phyloP scores from a whole-genome alignment of 2,329 filamentous ascomycete species.

The Amesomyces nigricolor region DNA sequence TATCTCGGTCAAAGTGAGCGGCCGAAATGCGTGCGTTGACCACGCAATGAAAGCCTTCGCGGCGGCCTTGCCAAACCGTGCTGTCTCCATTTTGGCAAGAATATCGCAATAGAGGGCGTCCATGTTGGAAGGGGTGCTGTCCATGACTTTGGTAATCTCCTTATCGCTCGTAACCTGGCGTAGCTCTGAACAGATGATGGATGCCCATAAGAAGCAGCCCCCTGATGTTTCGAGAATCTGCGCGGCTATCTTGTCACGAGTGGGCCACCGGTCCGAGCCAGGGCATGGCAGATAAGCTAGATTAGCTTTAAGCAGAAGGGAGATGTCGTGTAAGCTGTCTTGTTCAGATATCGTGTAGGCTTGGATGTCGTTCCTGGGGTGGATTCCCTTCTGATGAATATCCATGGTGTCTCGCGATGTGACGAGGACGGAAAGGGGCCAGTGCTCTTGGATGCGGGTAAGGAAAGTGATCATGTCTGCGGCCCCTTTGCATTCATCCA shows the following conservation, averaged over 20 bases:
- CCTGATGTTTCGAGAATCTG: conserved; percentile 26
- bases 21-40: conserved; percentile 27
- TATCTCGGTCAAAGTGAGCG: conserved; percentile 26
- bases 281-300: conserved; percentile 23
- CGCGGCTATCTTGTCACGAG: conserved; percentile 12
- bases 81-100: conserved; percentile 24
- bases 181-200: conserved; percentile 27
- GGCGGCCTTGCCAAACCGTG: conserved; percentile 25
- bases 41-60: conserved; percentile 28
- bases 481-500: conserved; percentile 29
- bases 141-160: conserved; percentile 26
- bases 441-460: conserved; percentile 21
- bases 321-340: conserved; percentile 26
- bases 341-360: conserved; percentile 24
- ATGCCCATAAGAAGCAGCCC: conserved; percentile 32
- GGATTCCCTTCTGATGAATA: neutral
- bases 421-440: conserved; percentile 28
- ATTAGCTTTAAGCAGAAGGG: conserved; percentile 23
- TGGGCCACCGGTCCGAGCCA: conserved; percentile 8
- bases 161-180: conserved; percentile 25
- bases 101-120: conserved; percentile 28
- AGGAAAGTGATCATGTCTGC: conserved; percentile 27
- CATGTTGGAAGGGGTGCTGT: conserved; percentile 28
- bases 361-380: conserved; percentile 14
- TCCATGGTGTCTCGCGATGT: conserved; percentile 26